These are phyloP conservation scores for Pezicula rhizophila DNA, from an alignment of 2,329 filamentous ascomycete species.

Conservation along the genomic window DNA sequence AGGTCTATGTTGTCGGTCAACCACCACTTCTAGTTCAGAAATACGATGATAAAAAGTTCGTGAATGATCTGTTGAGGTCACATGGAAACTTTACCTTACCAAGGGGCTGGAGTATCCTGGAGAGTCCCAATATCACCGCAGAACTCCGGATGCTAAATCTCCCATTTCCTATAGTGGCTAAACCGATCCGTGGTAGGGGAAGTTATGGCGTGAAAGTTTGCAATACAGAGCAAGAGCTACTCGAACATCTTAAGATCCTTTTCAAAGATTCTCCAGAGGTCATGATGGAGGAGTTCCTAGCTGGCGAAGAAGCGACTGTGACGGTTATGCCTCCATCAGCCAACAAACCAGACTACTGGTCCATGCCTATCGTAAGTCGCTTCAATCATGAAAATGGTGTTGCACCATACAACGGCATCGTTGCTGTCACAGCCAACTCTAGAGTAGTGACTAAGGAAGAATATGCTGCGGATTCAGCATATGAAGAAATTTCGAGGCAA, in stretches of 20 bases:
- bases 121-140: slow-evolving; percentile 4
- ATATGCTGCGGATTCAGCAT: slow-evolving; percentile 26
- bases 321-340: slow-evolving; percentile 43
- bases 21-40: slow-evolving; percentile 39
- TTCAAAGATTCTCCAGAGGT: slow-evolving; percentile 31
- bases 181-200: slow-evolving; percentile 42
- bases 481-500: slow-evolving; percentile 28
- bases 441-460: slow-evolving; percentile 29
- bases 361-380: slow-evolving; percentile 37
- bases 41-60: slow-evolving; percentile 44
- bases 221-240: slow-evolving; percentile 23
- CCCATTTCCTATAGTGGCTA: slow-evolving; percentile 37
- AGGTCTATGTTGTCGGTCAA: slow-evolving; percentile 37
- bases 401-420: slow-evolving; percentile 42
- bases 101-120: slow-evolving; percentile 28
- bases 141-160: slow-evolving; percentile 14
- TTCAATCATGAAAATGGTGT: slow-evolving; percentile 42
- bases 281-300: slow-evolving; percentile 42
- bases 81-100: slow-evolving; percentile 34
- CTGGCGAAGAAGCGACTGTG: slow-evolving; percentile 43
- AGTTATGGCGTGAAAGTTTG: slow-evolving; percentile 45
- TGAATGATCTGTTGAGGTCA: slow-evolving; percentile 37
- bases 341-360: slow-evolving; percentile 30
- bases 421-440: slow-evolving; percentile 43
- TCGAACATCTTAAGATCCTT: slow-evolving; percentile 28